Conservation (phyloP, 305 asterid species). For the Fraxinus latifolia region DNA sequence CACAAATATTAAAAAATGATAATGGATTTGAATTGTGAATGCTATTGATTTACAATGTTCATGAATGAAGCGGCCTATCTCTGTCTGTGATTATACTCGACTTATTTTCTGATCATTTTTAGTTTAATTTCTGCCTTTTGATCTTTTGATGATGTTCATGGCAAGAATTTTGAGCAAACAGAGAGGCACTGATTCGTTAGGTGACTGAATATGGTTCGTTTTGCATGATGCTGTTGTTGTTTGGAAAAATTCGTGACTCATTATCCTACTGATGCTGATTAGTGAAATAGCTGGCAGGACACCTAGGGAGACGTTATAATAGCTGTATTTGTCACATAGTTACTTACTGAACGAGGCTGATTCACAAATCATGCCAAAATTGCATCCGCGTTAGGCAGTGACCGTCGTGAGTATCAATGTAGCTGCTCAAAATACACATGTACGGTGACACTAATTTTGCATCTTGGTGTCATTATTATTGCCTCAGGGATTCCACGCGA, state of each 20-base stretch:
- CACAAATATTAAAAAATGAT: background rate
- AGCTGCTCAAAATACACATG: constrained; percentile 11
- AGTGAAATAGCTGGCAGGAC: constrained; percentile 18
- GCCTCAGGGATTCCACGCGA: constrained; percentile 12
- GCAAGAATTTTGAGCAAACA: background rate
- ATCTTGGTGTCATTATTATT: constrained; percentile 11
- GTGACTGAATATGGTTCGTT: constrained; percentile 22
- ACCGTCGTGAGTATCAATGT: constrained; percentile 14
- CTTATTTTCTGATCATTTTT: background rate
- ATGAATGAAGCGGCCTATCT: background rate
- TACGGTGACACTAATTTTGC: background rate
- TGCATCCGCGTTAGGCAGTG: constrained; percentile 12
- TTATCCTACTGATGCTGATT: constrained; percentile 19
- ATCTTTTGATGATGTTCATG: constrained; percentile 18
- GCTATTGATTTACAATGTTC: background rate
- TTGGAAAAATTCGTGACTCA: constrained; percentile 10
- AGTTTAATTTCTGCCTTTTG: background rate
- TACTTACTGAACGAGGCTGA: constrained; percentile 4
- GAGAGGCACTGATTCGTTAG: background rate
- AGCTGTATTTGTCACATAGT: constrained; percentile 9
- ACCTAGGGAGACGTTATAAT: constrained; percentile 1
- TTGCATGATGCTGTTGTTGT: constrained; percentile 15
- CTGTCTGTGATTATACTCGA: background rate
- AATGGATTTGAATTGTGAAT: background rate
- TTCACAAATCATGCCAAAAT: constrained; percentile 21